phyloP scores from a whole-genome alignment of 441 rosid species.

The Mallotus repandus region DNA sequence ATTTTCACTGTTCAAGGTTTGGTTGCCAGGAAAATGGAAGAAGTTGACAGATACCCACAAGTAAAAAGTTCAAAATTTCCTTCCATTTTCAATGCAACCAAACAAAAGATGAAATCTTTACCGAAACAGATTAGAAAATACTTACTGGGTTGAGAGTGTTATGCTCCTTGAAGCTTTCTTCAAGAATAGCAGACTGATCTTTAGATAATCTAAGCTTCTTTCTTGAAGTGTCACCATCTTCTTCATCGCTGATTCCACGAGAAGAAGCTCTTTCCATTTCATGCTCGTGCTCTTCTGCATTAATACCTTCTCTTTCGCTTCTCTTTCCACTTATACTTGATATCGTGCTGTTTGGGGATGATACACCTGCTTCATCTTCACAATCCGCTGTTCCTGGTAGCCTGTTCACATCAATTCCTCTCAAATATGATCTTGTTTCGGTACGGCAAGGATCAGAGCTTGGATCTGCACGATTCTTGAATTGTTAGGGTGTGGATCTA shows the following conservation, averaged over 20 bases:
- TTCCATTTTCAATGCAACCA: neutral
- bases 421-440: constrained; percentile 53
- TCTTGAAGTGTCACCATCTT: constrained; percentile 79
- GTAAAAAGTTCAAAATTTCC: neutral
- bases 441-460: constrained; percentile 50
- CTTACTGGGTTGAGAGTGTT: constrained; percentile 93
- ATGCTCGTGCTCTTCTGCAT: constrained; percentile 55
- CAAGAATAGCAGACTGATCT: constrained; percentile 91
- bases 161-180: constrained; percentile 89
- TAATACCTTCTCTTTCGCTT: constrained; percentile 64
- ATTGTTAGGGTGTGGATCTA: constrained; percentile 2
- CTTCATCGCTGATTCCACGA: constrained; percentile 78
- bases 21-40: constrained; percentile 16
- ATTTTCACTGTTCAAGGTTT: constrained; percentile 7
- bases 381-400: constrained; percentile 57
- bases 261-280: constrained; percentile 63
- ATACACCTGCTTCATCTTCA: constrained; percentile 80
- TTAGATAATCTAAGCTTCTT: constrained; percentile 88
- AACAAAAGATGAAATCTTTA: neutral
- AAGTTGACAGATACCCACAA: neutral
- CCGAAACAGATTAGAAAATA: neutral
- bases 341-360: constrained; percentile 87
- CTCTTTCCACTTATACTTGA: constrained; percentile 89
- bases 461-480: constrained; percentile 51
- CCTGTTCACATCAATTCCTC: constrained; percentile 87